Percentiles rank a stretch among this genome's conserved stretches.
phyloP scores from a whole-genome alignment of 768 basidiomycete species.

The Phylloporus arenicola region DNA sequence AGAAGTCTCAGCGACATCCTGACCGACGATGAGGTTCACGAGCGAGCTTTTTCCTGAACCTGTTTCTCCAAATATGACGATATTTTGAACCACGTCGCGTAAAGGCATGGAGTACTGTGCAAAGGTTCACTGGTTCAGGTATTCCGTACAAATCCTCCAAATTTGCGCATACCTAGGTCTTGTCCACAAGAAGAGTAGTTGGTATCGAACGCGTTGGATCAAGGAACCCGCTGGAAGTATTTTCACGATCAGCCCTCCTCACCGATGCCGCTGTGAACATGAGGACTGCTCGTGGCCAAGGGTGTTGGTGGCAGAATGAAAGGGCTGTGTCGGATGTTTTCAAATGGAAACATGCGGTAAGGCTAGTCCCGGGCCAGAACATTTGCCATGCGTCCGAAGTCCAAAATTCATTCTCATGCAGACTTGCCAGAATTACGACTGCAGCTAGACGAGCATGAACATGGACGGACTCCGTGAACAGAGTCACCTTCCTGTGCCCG shows the following conservation, averaged over 20 bases:
- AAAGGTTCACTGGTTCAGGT: constrained; percentile 3
- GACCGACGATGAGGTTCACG: constrained; percentile 37
- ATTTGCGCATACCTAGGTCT: constrained; percentile 7
- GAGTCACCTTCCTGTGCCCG: neutral
- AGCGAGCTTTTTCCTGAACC: constrained; percentile 40
- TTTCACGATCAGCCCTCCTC: neutral
- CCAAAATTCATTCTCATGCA: neutral
- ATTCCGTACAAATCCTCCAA: neutral
- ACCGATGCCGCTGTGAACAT: constrained; percentile 4
- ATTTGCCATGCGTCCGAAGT: neutral
- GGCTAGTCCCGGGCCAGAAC: no score
- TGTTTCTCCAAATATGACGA: constrained; percentile 30
- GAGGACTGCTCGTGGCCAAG: constrained; percentile 14
- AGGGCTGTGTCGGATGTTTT: neutral
- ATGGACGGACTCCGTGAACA: neutral
- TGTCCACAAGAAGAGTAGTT: constrained; percentile 2
- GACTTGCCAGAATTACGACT: neutral
- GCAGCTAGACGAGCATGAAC: neutral
- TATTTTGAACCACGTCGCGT: constrained; percentile 17
- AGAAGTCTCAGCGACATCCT: constrained; percentile 28
- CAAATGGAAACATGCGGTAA: neutral
- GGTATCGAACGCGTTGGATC: neutral
- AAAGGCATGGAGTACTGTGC: constrained; percentile 13
- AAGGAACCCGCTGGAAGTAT: neutral
- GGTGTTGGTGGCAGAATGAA: constrained; percentile 1